Evolutionary conservation across 2,329 filamentous ascomycete species (phyloP).

Genomic region (Neofusicoccum kwambonambiense): DNA sequence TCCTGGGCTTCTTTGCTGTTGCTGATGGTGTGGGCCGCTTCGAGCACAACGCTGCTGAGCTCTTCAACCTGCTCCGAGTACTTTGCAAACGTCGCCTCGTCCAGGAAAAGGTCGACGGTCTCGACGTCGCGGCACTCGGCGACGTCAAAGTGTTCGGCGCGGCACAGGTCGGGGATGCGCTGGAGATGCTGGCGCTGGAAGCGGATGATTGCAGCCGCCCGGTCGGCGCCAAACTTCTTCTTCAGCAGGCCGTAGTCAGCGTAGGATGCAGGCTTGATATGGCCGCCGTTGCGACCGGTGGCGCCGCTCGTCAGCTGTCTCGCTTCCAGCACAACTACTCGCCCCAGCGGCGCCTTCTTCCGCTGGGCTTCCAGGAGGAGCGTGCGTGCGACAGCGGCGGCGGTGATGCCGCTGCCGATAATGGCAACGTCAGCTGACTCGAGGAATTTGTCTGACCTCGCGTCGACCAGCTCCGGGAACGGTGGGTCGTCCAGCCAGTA

Average conservation of each 20-base stretch:
- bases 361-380: constrained; percentile 36
- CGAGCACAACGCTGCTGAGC: neutral
- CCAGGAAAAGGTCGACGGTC: constrained; percentile 18
- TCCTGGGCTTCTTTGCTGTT: neutral
- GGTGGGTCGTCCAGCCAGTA: constrained; percentile 38
- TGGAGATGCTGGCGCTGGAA: constrained; percentile 11
- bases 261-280: constrained; percentile 47
- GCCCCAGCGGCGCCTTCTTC: neutral
- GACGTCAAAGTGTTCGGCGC: neutral
- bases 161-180: constrained; percentile 1
- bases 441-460: constrained; percentile 23
- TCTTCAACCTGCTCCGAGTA: neutral
- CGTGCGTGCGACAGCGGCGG: constrained; percentile 64
- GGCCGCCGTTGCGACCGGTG: constrained; percentile 55
- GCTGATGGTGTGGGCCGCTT: neutral
- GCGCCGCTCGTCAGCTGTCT: constrained; percentile 52
- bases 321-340: constrained; percentile 45
- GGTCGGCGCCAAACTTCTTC: constrained; percentile 23
- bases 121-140: constrained; percentile 15
- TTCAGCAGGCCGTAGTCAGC: constrained; percentile 23
- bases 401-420: constrained; percentile 65
- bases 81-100: neutral
- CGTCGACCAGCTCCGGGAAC: constrained; percentile 7
- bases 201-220: constrained; percentile 27
- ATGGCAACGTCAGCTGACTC: constrained; percentile 48